These are phyloP conservation scores for Neurospora terricola DNA, from an alignment of 495 filamentous ascomycete species.

Conservation along the genomic window DNA sequence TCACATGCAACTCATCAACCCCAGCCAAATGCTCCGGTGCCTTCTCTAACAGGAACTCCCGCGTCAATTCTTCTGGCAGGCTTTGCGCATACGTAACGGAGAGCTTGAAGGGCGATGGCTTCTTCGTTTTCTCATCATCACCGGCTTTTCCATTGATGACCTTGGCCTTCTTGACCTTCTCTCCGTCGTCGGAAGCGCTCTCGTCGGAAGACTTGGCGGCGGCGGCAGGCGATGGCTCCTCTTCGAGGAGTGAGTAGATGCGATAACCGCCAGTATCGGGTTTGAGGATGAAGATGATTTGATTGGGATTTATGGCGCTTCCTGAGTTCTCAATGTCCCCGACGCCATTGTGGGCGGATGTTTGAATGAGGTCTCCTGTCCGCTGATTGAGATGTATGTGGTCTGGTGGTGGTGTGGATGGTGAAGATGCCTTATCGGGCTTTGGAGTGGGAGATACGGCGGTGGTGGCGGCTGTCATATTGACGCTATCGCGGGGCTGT, in stretches of 20 bases:
- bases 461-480: background rate
- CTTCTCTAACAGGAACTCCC: slow-evolving; percentile 17
- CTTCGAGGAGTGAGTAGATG: slow-evolving; percentile 24
- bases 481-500: background rate
- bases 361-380: slow-evolving; percentile 9
- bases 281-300: slow-evolving; percentile 25
- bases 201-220: background rate
- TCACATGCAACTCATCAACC: slow-evolving; percentile 41
- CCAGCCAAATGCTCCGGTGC: slow-evolving; percentile 27
- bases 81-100: slow-evolving; percentile 6
- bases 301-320: slow-evolving; percentile 17
- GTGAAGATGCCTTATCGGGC: background rate
- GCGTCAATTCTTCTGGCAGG: slow-evolving; percentile 23
- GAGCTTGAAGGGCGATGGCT: slow-evolving; percentile 19
- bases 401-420: background rate
- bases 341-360: background rate
- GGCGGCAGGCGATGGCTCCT: slow-evolving; percentile 5
- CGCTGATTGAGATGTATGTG: background rate
- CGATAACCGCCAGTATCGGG: slow-evolving; percentile 12
- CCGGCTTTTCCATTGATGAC: background rate
- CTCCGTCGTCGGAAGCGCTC: background rate
- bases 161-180: background rate
- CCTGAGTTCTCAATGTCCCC: background rate
- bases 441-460: background rate
- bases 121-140: background rate